phyloP scores from a whole-genome alignment of 805 yeast species.

The Candida ovalis region DNA sequence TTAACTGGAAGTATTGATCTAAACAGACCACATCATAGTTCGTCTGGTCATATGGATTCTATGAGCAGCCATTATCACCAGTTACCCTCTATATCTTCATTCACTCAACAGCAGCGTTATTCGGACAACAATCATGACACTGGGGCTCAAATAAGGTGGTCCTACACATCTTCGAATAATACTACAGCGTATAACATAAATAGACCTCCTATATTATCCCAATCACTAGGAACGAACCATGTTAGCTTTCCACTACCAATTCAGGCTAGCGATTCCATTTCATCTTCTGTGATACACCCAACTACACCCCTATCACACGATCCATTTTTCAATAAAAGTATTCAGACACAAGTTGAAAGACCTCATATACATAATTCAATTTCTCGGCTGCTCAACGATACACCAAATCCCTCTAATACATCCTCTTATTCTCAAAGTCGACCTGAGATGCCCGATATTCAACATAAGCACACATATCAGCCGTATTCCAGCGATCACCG shows the following conservation, averaged over 20 bases:
- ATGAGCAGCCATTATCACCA: neutral
- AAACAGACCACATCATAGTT: conserved; percentile 6
- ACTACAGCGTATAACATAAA: neutral
- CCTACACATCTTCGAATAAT: neutral
- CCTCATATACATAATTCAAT: neutral
- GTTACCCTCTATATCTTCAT: neutral
- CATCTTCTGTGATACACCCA: neutral
- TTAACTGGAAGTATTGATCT: conserved; percentile 12
- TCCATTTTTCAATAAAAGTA: neutral
- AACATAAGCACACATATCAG: neutral
- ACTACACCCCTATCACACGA: neutral
- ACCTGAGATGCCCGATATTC: neutral
- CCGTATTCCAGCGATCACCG: neutral
- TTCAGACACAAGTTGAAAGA: neutral
- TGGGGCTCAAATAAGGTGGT: neutral
- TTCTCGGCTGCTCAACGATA: neutral
- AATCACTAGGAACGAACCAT: neutral
- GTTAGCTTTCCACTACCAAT: neutral
- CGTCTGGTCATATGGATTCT: neutral
- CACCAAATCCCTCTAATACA: neutral
- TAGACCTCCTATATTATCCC: neutral
- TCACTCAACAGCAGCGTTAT: neutral
- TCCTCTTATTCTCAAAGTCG: neutral
- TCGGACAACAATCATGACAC: neutral
- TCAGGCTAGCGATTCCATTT: neutral